Evolutionary conservation across 2,329 filamentous ascomycete species (phyloP).

Genomic region (Trichophyton simii): DNA sequence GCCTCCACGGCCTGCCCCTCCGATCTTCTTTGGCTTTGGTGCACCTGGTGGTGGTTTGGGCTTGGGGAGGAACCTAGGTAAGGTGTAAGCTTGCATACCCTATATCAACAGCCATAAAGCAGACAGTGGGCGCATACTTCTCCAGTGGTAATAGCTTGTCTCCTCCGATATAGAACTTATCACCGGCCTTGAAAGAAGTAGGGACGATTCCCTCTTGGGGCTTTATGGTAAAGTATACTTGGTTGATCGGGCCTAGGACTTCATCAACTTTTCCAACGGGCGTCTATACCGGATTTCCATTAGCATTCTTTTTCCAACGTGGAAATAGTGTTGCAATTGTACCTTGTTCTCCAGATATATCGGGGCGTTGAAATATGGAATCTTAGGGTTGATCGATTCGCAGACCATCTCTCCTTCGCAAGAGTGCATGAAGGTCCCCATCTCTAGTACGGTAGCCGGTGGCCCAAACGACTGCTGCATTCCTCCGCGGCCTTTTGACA

Average conservation of each 20-base stretch:
- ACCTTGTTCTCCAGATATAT: conserved; percentile 99
- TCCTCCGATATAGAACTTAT: conserved; percentile 91
- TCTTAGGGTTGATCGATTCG: conserved; percentile 86
- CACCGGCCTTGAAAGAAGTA: conserved; percentile 83
- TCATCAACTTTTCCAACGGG: conserved; percentile 95
- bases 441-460: conserved; percentile 59
- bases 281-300: conserved; percentile 39
- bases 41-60: conserved; percentile 62
- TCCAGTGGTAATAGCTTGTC: conserved; percentile 93
- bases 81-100: background rate
- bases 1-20: conserved; percentile 44
- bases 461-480: conserved; percentile 52
- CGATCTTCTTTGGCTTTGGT: conserved; percentile 56
- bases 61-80: conserved; percentile 68
- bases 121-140: conserved; percentile 39
- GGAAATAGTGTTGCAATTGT: conserved; percentile 9
- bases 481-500: conserved; percentile 45
- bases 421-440: conserved; percentile 87
- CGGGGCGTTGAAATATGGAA: conserved; percentile 97
- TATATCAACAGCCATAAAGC: background rate
- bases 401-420: conserved; percentile 98
- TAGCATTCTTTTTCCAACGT: background rate
- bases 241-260: conserved; percentile 91
- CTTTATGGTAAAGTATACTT: conserved; percentile 98
- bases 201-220: conserved; percentile 93